A percentile compares a stretch with the other conserved stretches of the same genome.
Conservation (phyloP, 768 basidiomycete species). For the Boletales sp. region DNA sequence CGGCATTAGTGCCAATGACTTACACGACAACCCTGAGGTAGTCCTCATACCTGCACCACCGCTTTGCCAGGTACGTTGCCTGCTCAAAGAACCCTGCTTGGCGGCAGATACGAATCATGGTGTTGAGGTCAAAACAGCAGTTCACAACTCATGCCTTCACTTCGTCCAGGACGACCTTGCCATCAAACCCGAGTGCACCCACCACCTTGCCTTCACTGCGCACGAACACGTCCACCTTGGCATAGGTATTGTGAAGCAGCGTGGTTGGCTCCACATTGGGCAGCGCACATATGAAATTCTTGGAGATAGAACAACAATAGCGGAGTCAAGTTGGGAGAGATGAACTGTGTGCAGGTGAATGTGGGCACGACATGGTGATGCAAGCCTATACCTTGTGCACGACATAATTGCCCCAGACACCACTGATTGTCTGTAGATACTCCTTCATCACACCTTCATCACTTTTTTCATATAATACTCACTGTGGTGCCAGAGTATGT, state of each 20-base stretch:
- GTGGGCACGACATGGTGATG: not conserved
- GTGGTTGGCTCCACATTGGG: constrained; percentile 98
- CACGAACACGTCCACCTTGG: constrained; percentile 93
- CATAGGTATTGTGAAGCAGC: constrained; percentile 93
- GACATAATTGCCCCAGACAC: constrained; percentile 94
- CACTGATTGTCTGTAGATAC: constrained; percentile 86
- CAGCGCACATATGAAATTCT: constrained; percentile 85
- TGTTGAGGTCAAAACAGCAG: constrained; percentile 96
- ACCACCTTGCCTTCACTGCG: constrained; percentile 70
- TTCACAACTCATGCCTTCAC: constrained; percentile 52
- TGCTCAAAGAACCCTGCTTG: constrained; percentile 97
- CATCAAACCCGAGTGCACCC: constrained; percentile 15
- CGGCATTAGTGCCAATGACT: constrained; percentile 53
- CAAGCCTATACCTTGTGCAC: constrained; percentile 75
- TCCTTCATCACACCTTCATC: constrained; percentile 94
- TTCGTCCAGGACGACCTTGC: constrained; percentile 25
- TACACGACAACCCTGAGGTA: constrained; percentile 93
- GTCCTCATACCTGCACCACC: constrained; percentile 89
- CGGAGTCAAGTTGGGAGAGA: constrained; percentile 94
- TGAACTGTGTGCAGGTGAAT: constrained; percentile 54
- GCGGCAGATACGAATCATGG: constrained; percentile 92
- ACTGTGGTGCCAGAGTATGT: constrained; percentile 84
- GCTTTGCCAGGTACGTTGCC: constrained; percentile 88
- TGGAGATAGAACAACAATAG: constrained; percentile 95
- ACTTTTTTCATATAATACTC: constrained; percentile 85